Evolutionary conservation across 2,329 filamentous ascomycete species (phyloP), one percentile per base, ranked within the genome.

Genomic region (Albophoma yamanashiensis): DNA sequence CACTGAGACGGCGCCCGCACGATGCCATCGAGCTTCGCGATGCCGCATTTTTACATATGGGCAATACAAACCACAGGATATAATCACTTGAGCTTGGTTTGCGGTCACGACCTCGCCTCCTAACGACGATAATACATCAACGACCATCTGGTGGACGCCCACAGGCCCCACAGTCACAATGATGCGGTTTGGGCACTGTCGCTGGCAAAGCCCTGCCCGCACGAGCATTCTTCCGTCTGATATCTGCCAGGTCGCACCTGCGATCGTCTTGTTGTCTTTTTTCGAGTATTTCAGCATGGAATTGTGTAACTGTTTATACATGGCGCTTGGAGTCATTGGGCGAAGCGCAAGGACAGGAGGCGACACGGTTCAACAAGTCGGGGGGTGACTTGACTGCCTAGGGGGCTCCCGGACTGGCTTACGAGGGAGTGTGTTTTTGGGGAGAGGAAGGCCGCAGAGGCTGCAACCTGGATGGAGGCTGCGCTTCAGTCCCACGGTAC

Each of bases 311-410:
- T 71, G 67, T 69, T 74, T 68, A 71, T 68, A 72, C 69, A 73
- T 63, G 74, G 74, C 74, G 74, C 73, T 74, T 66, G 74, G 74
- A 75, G 74, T 76, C 68, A 67, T 64, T 67, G 72, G 72, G 67
- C 31, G 68, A 69, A 70, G 71, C 71, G 69, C 43, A 70, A 70
- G 68, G 68, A 68, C 67, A 63, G 66, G 66, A 60, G 71, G 67
- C 65, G 58, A 47, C 45, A 70, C 69, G 73, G 70, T 72, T 72
- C 70, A 67, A 66, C 66, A 64, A 66, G 69, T 67, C 69, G 71
- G 72, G 73, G 72, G 73, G 72, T n/a, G n/a, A n/a, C n/a, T n/a
- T n/a, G 71, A 69, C 67, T 68, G 68, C 65, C 62, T 58, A n/a
- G 64, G 64, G 57, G 15, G 36, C 36, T n/a, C 42, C 36, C 43